Conservation (phyloP, 345 rosid species). For the Rhizophora apiculata region DNA sequence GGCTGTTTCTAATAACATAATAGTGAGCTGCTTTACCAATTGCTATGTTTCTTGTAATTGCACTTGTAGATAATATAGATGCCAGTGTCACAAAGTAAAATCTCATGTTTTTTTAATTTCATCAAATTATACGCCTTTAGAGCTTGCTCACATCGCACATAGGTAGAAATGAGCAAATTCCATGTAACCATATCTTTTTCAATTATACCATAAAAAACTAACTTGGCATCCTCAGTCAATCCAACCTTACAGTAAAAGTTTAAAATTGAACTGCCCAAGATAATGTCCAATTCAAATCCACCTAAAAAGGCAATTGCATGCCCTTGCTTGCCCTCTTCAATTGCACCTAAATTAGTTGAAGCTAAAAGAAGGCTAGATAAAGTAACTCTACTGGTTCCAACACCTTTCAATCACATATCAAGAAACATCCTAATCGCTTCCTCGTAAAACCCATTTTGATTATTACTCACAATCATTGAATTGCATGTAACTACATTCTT, state of each 20-base stretch:
- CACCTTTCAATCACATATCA: too few relatives aligned
- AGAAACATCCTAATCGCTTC: too few relatives aligned
- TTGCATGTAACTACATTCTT: conserved; percentile 64
- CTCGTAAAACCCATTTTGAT: conserved; percentile 66
- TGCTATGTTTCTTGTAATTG: conserved; percentile 32
- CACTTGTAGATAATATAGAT: conserved; percentile 55
- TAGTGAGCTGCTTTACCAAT: conserved; percentile 66
- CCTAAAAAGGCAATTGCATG: conserved; percentile 55
- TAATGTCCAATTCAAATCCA: conserved; percentile 57
- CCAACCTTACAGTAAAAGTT: conserved; percentile 76
- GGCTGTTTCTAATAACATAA: conserved; percentile 56
- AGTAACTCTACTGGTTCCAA: conserved; percentile 58
- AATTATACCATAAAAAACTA: conserved; percentile 44
- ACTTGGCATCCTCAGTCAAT: conserved; percentile 59
- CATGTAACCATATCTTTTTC: conserved; percentile 70
- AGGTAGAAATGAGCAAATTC: conserved; percentile 68
- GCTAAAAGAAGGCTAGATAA: conserved; percentile 66
- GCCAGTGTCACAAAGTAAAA: conserved; percentile 67
- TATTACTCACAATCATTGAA: conserved; percentile 54
- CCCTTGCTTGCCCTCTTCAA: conserved; percentile 35
- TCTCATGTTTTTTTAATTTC: conserved; percentile 46
- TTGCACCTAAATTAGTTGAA: conserved; percentile 54
- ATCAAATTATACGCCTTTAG: conserved; percentile 55
- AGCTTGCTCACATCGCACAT: conserved; percentile 43
- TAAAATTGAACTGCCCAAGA: conserved; percentile 62